These are phyloP conservation scores for Striga hermonthica DNA, from an alignment of 305 asterid species.

Conservation along the genomic window DNA sequence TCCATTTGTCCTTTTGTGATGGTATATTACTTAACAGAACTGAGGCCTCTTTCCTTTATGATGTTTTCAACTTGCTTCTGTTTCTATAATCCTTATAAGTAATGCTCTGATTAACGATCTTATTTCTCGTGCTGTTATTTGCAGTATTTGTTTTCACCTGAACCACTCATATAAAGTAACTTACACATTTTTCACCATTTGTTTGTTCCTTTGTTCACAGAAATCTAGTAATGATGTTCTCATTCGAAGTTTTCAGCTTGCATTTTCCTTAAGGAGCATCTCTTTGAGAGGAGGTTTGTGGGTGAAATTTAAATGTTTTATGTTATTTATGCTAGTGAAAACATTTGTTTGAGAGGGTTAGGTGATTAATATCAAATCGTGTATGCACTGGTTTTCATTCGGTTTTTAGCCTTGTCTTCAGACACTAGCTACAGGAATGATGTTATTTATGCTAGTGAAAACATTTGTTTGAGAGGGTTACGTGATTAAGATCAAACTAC, in stretches of 20 bases:
- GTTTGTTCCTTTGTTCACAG: conserved; percentile 39
- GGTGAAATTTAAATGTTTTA: conserved; percentile 27
- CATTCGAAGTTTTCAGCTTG: conserved; percentile 79
- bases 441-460: conserved; percentile 15
- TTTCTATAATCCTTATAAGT: too few species aligned
- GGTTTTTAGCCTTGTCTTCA: too few species aligned
- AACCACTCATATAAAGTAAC: conserved; percentile 21
- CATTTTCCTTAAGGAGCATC: conserved; percentile 64
- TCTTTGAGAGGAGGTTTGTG: conserved; percentile 62
- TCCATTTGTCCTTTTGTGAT: conserved; percentile 8
- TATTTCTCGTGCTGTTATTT: conserved; percentile 26
- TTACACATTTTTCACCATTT: conserved; percentile 17
- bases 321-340: conserved; percentile 15
- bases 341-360: conserved; percentile 13
- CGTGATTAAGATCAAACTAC: conserved; percentile 20
- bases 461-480: conserved; percentile 13
- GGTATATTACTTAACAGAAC: background rate
- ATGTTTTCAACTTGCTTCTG: conserved; percentile 16
- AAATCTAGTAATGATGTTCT: conserved; percentile 74
- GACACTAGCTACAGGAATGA: too few species aligned
- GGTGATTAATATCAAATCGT: conserved; percentile 8
- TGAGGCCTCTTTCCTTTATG: background rate
- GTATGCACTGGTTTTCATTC: too few species aligned
- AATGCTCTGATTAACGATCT: conserved; percentile 20
- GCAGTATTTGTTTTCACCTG: conserved; percentile 24